Base-by-base conservation (phyloP, 257 asterid genomes). In the Nicotiana obtusifolia region DNA sequence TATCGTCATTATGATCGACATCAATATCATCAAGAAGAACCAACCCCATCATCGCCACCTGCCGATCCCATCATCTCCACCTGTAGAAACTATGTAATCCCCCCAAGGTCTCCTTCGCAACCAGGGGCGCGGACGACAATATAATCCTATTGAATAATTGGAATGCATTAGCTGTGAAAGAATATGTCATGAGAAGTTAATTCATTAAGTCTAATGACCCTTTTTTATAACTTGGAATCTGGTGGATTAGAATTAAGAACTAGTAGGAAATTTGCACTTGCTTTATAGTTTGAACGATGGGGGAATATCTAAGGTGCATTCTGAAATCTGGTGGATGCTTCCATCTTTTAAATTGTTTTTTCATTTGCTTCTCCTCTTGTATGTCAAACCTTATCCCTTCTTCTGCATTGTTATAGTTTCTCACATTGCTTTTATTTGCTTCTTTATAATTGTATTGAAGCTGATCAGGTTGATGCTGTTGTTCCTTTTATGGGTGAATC, bases 401-500 rank as follows among this genome's bases (percentile, higher is more conserved):
- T 24, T 71, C 30, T 62, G 78, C 37, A 62, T 30, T 81, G 33
- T 4, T 19, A 81, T 69, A 61, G 49, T 79, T 22, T 2, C 65
- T 71, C 80, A 44, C 83, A 14, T 75, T 64, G 8, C 82, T 13
- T 77, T 69, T 76, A 30, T 54, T 47, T 81, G 59, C 69, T 33
- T 85, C 22, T 82, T 44, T 56, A 79, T 86, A 64, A 65, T 37
- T 78, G 76, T 84, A 86, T 89, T 90, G 90, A 84, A 84, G 97
- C 93, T 76, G 97, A 93, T 84, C 67, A 84, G 65, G 88, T 93
- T 84, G 98, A 93, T 82, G 99, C 98, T 86, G 96, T 95, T 53
- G 99, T 95, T 33, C 99, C 99, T 28, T 91, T 83, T 83, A 95
- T 95, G 99, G 99, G 99, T 31, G 99, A 95, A 94, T 95, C 99